Evolutionary conservation across 2,329 filamentous ascomycete genomes (phyloP), one percentile per base, ranked within the genome.

Genomic region (Colletotrichum truncatum): DNA sequence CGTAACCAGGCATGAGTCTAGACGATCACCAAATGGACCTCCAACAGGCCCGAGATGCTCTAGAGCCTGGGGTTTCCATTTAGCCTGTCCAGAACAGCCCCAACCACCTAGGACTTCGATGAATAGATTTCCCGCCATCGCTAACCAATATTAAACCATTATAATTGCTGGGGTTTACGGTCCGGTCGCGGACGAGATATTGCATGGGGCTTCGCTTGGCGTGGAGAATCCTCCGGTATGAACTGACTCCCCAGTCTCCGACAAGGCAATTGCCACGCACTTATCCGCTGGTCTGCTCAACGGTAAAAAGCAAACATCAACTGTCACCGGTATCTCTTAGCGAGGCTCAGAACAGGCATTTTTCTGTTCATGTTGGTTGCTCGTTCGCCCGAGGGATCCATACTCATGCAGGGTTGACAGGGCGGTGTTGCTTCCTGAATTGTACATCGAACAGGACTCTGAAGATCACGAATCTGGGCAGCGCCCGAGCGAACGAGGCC

Each of bases 161-260:
- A 45, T 57, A 54, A 41, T 38, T 49, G 32, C 63, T 62, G 52
- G 46, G 51, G 18, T 36, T 48, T 14, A 38, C 39, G 51, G 56
- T 67, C 63, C 52, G 57, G 52, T 67, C 16, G 58, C 66, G 63
- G 63, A 66, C 58, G 39, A 57, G 34, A 36, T 38, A 26, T 54
- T 34, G 48, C 64, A 64, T 58, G 45, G 45, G 45, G 30, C 45
- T 49, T 51, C 21, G 28, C 51, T 67, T 67, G 66, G 66, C 63
- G 55, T 63, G 54, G 64, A 57, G 66, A 63, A 67, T 67, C 56
- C 46, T 67, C 56, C 66, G 63, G 51, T n/a, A 57, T 43, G 43
- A 43, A 59, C 16, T 34, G 36, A 39, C 30, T 39, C 45, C 30
- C 36, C 34, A 39, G 39, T 39, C 49, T 39, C 21, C 32, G 23